Evolutionary conservation across 306 rosid species (phyloP), one percentile per base, ranked within the genome.

Genomic region (Carpinus fangiana): DNA sequence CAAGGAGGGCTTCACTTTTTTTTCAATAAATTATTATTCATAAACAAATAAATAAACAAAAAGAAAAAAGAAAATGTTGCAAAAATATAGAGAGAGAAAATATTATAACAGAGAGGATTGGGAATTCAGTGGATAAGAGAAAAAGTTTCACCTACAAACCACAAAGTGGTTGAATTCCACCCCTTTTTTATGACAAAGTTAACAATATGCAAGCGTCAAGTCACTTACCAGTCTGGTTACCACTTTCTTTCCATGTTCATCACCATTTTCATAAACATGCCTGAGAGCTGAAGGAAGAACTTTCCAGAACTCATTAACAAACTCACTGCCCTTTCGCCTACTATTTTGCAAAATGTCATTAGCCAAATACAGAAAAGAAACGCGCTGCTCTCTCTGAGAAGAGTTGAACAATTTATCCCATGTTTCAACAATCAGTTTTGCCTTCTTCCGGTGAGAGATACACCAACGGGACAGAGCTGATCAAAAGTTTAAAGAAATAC

Each of bases 301-400:
- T 85, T 90, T 93, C 97, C 98, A 93, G 78, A 93, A 93, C 84
- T 93, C 98, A 74, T 85, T 93, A 80, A 93, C 98, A 77, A 93
- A 93, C 73, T 93, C 98, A 81, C 92, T 91, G 43, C 98, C 98
- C 81, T 88, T 90, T 76, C 98, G 88, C 90, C 90, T 87, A 80
- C 98, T 93, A 79, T 93, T 93, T 87, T 93, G 98, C 85, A 93
- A 81, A 82, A 93, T 93, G 86, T 93, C 98, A 79, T 93, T 93
- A 11, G 97, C 93, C 90, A 93, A 81, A 81, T 93, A 88, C 47
- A 93, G 85, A 86, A 90, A 88, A 56, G 97, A 83, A 75, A 93
- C 86, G 8, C 88, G 84, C 86, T 82, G 93, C 69, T 93, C 98
- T 78, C 83, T 88, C 81, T 90, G 97, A 57, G 95, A 87, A 72